Conservation (phyloP, 768 basidiomycete species). For the Lactarius akahatsu region DNA sequence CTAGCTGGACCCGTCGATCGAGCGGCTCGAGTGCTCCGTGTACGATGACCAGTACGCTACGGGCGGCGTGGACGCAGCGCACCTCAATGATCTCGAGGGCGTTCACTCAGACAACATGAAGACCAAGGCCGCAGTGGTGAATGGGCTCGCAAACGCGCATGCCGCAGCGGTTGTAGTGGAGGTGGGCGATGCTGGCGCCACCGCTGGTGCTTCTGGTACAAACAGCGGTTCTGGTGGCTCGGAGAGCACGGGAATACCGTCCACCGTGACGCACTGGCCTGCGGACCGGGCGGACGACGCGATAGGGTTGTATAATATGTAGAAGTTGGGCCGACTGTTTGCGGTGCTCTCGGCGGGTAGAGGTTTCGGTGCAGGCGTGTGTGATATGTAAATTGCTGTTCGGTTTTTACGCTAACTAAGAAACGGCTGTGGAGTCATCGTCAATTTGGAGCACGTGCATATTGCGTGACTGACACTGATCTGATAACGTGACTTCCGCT, state of each 20-base stretch:
- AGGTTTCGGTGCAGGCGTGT: background rate
- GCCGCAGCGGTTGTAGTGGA: slow-evolving; percentile 34
- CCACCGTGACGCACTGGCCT: slow-evolving; percentile 44
- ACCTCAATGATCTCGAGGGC: slow-evolving; percentile 71
- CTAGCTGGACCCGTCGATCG: slow-evolving; percentile 75
- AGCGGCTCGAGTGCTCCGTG: slow-evolving; percentile 90
- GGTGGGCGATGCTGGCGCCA: slow-evolving; percentile 30
- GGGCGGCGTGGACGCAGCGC: slow-evolving; percentile 82
- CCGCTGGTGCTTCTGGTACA: slow-evolving; percentile 15
- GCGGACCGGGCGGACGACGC: slow-evolving; percentile 70
- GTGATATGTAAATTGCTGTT: background rate
- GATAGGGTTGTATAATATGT: slow-evolving; percentile 77
- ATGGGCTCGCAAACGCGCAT: slow-evolving; percentile 35
- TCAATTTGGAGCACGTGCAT: too few species aligned
- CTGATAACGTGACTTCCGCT: too few species aligned
- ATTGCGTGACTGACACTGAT: too few species aligned
- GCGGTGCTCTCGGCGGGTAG: background rate
- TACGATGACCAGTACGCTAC: slow-evolving; percentile 98
- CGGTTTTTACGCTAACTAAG: background rate
- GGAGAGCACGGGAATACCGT: slow-evolving; percentile 26
- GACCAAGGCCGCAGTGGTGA: slow-evolving; percentile 40
- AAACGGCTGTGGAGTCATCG: too few species aligned
- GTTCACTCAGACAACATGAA: slow-evolving; percentile 83
- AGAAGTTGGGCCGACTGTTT: slow-evolving; percentile 37
- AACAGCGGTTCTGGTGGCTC: slow-evolving; percentile 28